Evolutionary conservation across 768 basidiomycete species (phyloP), one percentile per base, ranked within the genome.

Genomic region (Wakefieldia striispora): DNA sequence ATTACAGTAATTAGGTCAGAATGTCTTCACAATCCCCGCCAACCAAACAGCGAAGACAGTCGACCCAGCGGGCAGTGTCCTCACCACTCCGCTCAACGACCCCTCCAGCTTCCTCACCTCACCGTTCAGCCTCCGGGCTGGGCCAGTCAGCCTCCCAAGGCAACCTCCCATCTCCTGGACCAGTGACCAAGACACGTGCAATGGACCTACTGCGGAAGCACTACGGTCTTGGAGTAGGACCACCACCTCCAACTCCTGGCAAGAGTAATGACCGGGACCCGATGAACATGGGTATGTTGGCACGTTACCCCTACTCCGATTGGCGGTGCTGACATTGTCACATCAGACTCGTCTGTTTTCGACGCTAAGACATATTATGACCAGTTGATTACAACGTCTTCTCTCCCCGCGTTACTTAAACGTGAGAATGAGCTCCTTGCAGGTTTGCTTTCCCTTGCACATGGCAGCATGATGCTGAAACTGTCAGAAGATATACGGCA

Each of bases 311-410:
- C 21, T 29, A 6, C 24, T 14, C n/a, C 8, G 27, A 45, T n/a
- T 11, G 26, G 35, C 29, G 13, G 12, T 24, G 29, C 48, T 60
- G 44, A 55, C 20, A 21, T 27, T 35, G 24, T 36, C 20, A 13
- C 5, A 13, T 44, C 47, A 92, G 91, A 94, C 67, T 92, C 91
- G 0, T 67, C 82, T 17, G 82, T 81, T 8, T 94, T 94, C 60
- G 88, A 94, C 58, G 83, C 91, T 11, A 86, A 84, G 64, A 75
- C 81, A 12, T 94, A 92, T 57, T 94, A 93, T 55, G 86, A 91
- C 56, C 88, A 91, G 56, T 66, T 94, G 7, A 91, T 94, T 48
- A 91, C 88, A 0, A 89, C 88, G 0, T 80, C 88, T 3, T 84
- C 88, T 6, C 72, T 94, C 27, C 80, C 83, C 1, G 73, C 76